phyloP scores from a whole-genome alignment of 1,139 yeast species.

The Debaryomyces sp. region DNA sequence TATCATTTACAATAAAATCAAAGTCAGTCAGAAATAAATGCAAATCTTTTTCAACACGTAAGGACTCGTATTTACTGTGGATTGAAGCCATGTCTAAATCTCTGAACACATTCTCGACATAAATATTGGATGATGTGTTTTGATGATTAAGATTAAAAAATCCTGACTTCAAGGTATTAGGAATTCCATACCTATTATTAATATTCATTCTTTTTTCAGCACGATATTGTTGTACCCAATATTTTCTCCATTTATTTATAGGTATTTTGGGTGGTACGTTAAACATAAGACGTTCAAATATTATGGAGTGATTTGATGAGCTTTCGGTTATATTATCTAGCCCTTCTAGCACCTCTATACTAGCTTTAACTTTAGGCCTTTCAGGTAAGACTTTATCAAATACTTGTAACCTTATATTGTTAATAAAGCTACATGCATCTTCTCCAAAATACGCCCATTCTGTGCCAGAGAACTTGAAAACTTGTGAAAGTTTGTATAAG shows the following conservation, averaged over 20 bases:
- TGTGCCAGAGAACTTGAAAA: neutral
- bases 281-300: slow-evolving; percentile 6
- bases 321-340: neutral
- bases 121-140: neutral
- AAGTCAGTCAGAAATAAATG: neutral
- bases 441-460: slow-evolving; percentile 8
- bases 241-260: slow-evolving; percentile 17
- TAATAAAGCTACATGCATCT: neutral
- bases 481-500: neutral
- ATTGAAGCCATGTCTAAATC: neutral
- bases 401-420: neutral
- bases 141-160: neutral
- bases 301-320: neutral
- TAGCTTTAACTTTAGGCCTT: neutral
- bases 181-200: neutral
- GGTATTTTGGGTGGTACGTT: slow-evolving; percentile 10
- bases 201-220: neutral
- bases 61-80: slow-evolving; percentile 3
- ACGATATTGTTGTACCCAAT: slow-evolving; percentile 15
- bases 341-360: neutral
- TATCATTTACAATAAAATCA: neutral
- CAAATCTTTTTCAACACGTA: neutral
- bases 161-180: neutral
- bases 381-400: neutral
- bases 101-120: slow-evolving; percentile 2